A percentile compares a stretch with the other conserved stretches of the same genome.
phyloP scores from a whole-genome alignment of 2,329 filamentous ascomycete genomes.

The Cucurbitaria berberidis region DNA sequence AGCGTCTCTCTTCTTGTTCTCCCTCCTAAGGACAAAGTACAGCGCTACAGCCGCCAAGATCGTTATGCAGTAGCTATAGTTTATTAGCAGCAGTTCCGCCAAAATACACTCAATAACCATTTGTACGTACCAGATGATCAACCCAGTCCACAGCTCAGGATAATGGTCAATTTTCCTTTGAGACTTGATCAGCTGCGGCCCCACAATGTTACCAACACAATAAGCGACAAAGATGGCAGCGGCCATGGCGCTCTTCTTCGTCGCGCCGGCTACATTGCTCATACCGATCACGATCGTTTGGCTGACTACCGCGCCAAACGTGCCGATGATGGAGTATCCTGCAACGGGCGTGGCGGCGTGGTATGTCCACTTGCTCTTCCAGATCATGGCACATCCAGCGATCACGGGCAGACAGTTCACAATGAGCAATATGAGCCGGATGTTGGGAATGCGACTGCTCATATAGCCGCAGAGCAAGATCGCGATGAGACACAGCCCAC shows the following conservation, averaged over 20 bases:
- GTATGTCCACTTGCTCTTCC: constrained; percentile 69
- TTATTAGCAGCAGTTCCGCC: constrained; percentile 43
- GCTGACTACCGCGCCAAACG: constrained; percentile 73
- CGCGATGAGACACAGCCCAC: constrained; percentile 68
- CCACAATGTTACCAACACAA: constrained; percentile 77
- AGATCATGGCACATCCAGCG: constrained; percentile 75
- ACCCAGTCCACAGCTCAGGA: constrained; percentile 71
- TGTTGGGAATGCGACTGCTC: constrained; percentile 65
- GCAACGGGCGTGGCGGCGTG: constrained; percentile 70
- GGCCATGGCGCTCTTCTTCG: constrained; percentile 79
- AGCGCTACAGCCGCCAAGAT: constrained; percentile 63
- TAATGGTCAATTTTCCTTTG: constrained; percentile 71
- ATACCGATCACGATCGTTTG: constrained; percentile 64
- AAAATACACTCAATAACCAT: constrained; percentile 36
- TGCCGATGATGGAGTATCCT: constrained; percentile 75
- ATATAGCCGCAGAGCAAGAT: constrained; percentile 72
- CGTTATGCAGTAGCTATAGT: constrained; percentile 66
- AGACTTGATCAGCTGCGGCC: constrained; percentile 73
- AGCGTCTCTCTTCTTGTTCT: constrained; percentile 56
- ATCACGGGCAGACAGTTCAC: constrained; percentile 75
- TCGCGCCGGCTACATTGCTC: constrained; percentile 76
- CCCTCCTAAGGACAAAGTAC: constrained; percentile 62
- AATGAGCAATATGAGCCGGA: constrained; percentile 69
- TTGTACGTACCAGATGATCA: constrained; percentile 63
- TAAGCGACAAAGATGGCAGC: constrained; percentile 77